phyloP scores from a whole-genome alignment of 2,329 filamentous ascomycete genomes.

The Alternaria tenuissima region DNA sequence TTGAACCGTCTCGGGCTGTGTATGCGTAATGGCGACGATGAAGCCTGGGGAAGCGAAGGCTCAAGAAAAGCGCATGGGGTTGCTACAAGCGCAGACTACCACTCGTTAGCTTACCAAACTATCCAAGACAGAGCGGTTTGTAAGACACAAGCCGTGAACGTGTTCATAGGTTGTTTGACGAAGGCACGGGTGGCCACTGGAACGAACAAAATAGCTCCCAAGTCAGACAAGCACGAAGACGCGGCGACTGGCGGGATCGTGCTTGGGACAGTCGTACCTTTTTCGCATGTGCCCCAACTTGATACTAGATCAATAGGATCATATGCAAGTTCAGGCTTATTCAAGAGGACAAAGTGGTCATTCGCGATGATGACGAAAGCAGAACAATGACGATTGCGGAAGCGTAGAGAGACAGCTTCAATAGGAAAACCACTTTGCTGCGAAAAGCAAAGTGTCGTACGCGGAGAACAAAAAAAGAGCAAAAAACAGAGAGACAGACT shows the following conservation, averaged over 20 bases:
- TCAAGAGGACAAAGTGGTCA: constrained; percentile 44
- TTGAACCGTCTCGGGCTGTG: constrained; percentile 24
- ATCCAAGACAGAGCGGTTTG: constrained; percentile 50
- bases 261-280: constrained; percentile 43
- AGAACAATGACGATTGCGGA: constrained; percentile 42
- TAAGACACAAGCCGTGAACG: constrained; percentile 50
- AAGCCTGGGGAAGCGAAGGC: constrained; percentile 38
- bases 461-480: constrained; percentile 31
- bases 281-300: constrained; percentile 39
- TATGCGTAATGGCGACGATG: constrained; percentile 31
- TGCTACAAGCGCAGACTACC: constrained; percentile 46
- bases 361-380: constrained; percentile 37
- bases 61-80: constrained; percentile 39
- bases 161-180: constrained; percentile 50
- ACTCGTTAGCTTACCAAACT: constrained; percentile 49
- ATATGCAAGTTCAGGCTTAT: constrained; percentile 38
- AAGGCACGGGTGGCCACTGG: constrained; percentile 38
- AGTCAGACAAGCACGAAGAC: constrained; percentile 45
- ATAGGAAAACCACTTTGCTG: constrained; percentile 39
- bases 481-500: constrained; percentile 44
- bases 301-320: constrained; percentile 27
- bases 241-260: constrained; percentile 29
- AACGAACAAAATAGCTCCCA: constrained; percentile 41
- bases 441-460: constrained; percentile 42
- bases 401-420: constrained; percentile 43